These are phyloP conservation scores for Vigna hirtella DNA, from an alignment of 306 rosid genomes.

Conservation along the genomic window DNA sequence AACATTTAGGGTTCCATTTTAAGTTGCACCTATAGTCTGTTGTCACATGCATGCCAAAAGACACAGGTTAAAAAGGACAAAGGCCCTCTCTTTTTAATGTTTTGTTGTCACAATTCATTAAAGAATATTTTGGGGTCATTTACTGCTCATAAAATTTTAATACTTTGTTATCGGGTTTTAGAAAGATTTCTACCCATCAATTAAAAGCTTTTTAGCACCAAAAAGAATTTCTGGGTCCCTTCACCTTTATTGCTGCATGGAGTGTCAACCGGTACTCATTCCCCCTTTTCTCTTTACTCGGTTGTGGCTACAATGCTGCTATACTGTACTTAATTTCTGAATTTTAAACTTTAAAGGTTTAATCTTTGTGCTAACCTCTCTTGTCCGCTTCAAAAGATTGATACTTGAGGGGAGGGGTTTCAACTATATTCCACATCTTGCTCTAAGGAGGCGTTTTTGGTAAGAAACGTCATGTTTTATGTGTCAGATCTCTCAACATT, in stretches of 20 bases:
- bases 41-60: slow-evolving; percentile 55
- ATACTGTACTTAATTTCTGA: slow-evolving; percentile 26
- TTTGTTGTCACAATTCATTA: slow-evolving; percentile 50
- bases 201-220: slow-evolving; percentile 46
- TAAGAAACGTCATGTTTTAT: slow-evolving; percentile 45
- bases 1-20: slow-evolving; percentile 39
- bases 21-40: slow-evolving; percentile 1
- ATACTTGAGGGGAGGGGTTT: slow-evolving; percentile 41
- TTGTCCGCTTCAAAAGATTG: slow-evolving; percentile 40
- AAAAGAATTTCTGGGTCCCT: slow-evolving; percentile 62
- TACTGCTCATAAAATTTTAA: slow-evolving; percentile 18
- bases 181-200: slow-evolving; percentile 35
- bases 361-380: slow-evolving; percentile 38
- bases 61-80: slow-evolving; percentile 44
- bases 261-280: slow-evolving; percentile 60
- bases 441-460: slow-evolving; percentile 50
- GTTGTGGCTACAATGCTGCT: slow-evolving; percentile 49
- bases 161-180: slow-evolving; percentile 33
- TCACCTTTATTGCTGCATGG: slow-evolving; percentile 59
- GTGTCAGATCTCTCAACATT: slow-evolving; percentile 59
- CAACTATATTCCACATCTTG: slow-evolving; percentile 48
- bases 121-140: slow-evolving; percentile 43
- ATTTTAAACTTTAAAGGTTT: slow-evolving; percentile 24
- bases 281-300: slow-evolving; percentile 52
- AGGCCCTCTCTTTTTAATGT: slow-evolving; percentile 49